Conservation (phyloP, 2,329 filamentous ascomycete species). For the Epicoccum nigrum region DNA sequence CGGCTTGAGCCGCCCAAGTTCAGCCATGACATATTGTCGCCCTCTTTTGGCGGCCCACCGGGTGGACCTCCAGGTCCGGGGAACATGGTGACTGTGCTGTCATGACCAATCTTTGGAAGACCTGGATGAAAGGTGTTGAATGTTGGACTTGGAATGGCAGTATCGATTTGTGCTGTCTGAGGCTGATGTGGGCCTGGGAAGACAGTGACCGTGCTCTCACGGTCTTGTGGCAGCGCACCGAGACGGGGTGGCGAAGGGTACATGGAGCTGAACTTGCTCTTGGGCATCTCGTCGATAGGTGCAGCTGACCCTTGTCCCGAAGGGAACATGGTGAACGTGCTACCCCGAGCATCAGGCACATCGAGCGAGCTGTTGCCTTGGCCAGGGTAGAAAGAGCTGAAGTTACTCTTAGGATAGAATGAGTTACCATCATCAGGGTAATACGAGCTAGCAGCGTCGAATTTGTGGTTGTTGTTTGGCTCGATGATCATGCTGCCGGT, state of each 20-base stretch:
- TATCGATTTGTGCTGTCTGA: constrained; percentile 16
- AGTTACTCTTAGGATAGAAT: constrained; percentile 59
- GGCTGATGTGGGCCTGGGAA: constrained; percentile 36
- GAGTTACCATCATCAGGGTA: constrained; percentile 44
- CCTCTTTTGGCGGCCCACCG: constrained; percentile 26
- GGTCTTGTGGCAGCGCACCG: constrained; percentile 38
- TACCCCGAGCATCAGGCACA: constrained; percentile 69
- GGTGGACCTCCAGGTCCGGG: constrained; percentile 47
- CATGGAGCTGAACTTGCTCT: constrained; percentile 37
- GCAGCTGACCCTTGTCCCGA: constrained; percentile 25
- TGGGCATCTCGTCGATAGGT: constrained; percentile 21
- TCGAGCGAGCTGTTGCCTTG: constrained; percentile 51
- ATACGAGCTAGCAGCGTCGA: constrained; percentile 62
- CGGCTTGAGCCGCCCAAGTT: constrained; percentile 63
- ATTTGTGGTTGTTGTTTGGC: constrained; percentile 50
- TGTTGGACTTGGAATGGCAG: constrained; percentile 52
- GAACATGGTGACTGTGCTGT: constrained; percentile 57
- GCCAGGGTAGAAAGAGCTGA: constrained; percentile 57
- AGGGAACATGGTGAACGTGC: constrained; percentile 49
- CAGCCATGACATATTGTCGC: constrained; percentile 77
- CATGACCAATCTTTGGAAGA: constrained; percentile 59
- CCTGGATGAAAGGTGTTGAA: constrained; percentile 55
- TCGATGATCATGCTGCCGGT: constrained; percentile 50
- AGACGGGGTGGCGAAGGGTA: constrained; percentile 37
- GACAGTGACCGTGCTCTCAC: constrained; percentile 58